Conservation (phyloP, 768 basidiomycete genomes). For the Mycena albidolilacea region DNA sequence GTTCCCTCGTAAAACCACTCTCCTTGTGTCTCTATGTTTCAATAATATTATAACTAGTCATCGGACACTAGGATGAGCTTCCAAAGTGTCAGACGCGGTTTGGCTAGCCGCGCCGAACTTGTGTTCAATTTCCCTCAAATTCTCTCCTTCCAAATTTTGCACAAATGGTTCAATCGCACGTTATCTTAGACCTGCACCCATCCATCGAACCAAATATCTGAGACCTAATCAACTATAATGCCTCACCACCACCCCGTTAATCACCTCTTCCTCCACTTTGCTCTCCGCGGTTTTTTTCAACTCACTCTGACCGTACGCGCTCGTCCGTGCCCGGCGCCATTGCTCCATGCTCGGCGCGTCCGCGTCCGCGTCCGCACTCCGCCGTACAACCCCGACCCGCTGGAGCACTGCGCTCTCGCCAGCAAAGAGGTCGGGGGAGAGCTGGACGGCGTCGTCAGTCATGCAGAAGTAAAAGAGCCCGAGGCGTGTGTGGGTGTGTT, state of each 20-base stretch:
- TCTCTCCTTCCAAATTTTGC: too few species aligned
- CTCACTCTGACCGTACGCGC: conserved; percentile 65
- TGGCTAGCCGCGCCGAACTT: too few species aligned
- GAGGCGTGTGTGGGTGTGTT: conserved; percentile 63
- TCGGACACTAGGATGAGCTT: too few species aligned
- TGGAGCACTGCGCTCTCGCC: conserved; percentile 64
- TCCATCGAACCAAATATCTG: background rate
- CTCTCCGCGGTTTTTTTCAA: conserved; percentile 58
- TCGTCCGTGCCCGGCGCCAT: conserved; percentile 67
- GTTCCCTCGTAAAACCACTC: too few species aligned
- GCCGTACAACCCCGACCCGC: conserved; percentile 55
- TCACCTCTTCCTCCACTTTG: conserved; percentile 67
- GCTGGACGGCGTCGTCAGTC: conserved; percentile 64
- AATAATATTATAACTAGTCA: too few species aligned
- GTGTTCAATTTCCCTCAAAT: too few species aligned
- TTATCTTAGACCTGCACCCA: background rate
- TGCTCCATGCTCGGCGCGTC: conserved; percentile 66
- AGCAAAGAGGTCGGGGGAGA: conserved; percentile 54
- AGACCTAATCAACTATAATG: conserved; percentile 63
- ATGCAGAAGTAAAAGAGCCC: conserved; percentile 73
- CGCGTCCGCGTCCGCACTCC: conserved; percentile 54
- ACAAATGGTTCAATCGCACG: too few species aligned
- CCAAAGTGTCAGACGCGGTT: too few species aligned
- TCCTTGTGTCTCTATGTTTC: too few species aligned
- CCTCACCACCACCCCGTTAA: conserved; percentile 69